Conservation (phyloP, 371 early-diverging fungal species). For the Capillidium heterosporum region DNA sequence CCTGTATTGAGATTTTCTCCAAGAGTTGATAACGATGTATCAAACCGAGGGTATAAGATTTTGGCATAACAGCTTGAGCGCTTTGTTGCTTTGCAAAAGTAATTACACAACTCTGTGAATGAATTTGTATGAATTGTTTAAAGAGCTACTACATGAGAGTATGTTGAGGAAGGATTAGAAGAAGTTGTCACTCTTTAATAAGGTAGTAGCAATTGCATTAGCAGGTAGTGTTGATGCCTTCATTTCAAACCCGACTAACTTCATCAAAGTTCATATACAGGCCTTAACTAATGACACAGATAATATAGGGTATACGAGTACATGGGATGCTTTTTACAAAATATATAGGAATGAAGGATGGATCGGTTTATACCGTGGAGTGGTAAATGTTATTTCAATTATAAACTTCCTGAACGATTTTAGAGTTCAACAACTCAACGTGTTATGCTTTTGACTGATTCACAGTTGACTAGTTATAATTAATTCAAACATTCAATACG, state of each 20-base stretch:
- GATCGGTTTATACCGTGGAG: slow-evolving; percentile 15
- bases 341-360: slow-evolving; percentile 12
- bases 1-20: slow-evolving; percentile 12
- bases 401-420: not conserved
- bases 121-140: slow-evolving; percentile 29
- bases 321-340: slow-evolving; percentile 12
- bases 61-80: slow-evolving; percentile 21
- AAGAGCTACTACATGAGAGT: slow-evolving; percentile 10
- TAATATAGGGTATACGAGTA: slow-evolving; percentile 11
- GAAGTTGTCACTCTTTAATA: slow-evolving; percentile 12
- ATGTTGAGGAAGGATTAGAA: slow-evolving; percentile 4
- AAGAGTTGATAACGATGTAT: slow-evolving; percentile 7
- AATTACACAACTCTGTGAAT: slow-evolving; percentile 28
- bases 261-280: slow-evolving; percentile 18
- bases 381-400: not conserved
- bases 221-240: slow-evolving; percentile 25
- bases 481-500: slow-evolving; percentile 23
- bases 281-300: slow-evolving; percentile 5
- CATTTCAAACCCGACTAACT: slow-evolving; percentile 27
- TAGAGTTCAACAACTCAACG: slow-evolving; percentile 15
- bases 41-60: not conserved
- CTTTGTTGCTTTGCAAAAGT: slow-evolving; percentile 27
- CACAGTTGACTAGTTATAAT: slow-evolving; percentile 27
- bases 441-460: slow-evolving; percentile 23
- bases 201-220: slow-evolving; percentile 17